Base-by-base conservation (phyloP, 1,139 yeast species). In the Debaryomycetaceae sp. region DNA sequence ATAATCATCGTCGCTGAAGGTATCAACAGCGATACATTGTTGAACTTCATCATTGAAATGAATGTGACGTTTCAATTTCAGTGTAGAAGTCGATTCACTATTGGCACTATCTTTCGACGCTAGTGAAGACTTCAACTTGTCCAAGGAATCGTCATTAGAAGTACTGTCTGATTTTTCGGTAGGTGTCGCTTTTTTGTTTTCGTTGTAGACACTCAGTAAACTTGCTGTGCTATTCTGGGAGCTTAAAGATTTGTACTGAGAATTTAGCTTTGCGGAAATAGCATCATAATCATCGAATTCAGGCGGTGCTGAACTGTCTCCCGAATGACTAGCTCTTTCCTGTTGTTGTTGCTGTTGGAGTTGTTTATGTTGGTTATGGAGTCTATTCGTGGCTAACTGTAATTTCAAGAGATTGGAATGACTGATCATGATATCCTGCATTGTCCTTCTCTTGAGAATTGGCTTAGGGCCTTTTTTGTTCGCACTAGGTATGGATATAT, bases 21-120 rank as follows among this genome's bases (percentile, higher is more conserved):
- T 56, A 45, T 81, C 80, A 15, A 87, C 58, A 0, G 95, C 88
- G 44, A 86, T 79, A 60, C 98, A 91, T 63, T 92, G 98, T 58
- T 87, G 91, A 19, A 92, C 98, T 43, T 89, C 80, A 55, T 88
- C 95, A 56, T 85, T 91, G 64, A 92, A 92, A 63, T 89, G 98
- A 42, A 91, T 89, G 49, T 77, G 92, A 46, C 92, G 74, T 36
- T 64, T 68, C 40, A 63, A 66, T 9, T 15, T 28, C 8, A 30
- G n/a, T 7, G 15, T 16, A 7, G 31, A 37, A n/a, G n/a, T 5
- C 5, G n/a, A 17, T 16, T 32, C 39, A 17, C 31, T 24, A 7
- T 35, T 19, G 14, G 36, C 31, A 15, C 31, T 31, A 17, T 30
- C 28, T 9, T 30, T 28, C 11, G 9, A n/a, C 17, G 17, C 11